phyloP scores from a whole-genome alignment of 2,329 filamentous ascomycete species.

The Akanthomyces uredinophilus region DNA sequence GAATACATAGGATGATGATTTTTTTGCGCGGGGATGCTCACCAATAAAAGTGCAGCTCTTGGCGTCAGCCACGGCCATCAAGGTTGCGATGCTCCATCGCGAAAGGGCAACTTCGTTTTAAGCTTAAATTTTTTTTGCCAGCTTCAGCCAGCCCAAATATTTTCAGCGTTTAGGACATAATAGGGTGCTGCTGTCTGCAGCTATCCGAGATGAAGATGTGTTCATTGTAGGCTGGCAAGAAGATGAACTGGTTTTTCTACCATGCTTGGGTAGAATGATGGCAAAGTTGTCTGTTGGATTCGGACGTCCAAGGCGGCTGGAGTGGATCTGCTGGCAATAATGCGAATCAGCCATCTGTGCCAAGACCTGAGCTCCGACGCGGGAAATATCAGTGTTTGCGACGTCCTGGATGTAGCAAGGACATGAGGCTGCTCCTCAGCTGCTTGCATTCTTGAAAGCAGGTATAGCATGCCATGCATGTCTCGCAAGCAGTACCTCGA shows the following conservation, averaged over 20 bases:
- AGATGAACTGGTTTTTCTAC: too few relatives aligned
- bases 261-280: too few relatives aligned
- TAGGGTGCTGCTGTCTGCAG: neutral
- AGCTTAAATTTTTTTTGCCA: neutral
- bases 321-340: conserved; percentile 3
- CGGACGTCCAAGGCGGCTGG: neutral
- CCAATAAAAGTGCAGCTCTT: neutral
- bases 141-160: neutral
- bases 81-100: neutral
- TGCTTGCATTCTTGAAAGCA: neutral
- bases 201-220: neutral
- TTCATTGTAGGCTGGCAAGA: neutral
- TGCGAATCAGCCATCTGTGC: neutral
- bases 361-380: neutral
- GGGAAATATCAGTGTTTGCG: neutral
- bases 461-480: neutral
- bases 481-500: neutral
- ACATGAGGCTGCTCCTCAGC: neutral
- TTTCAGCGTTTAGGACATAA: neutral
- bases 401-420: neutral
- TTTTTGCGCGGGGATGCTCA: too few relatives aligned
- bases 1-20: too few relatives aligned
- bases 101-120: neutral
- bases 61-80: conserved; percentile 3
- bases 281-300: neutral